Evolutionary conservation across 148 eudicot genomes (phyloP).

Genomic region (Cornus controversa): DNA sequence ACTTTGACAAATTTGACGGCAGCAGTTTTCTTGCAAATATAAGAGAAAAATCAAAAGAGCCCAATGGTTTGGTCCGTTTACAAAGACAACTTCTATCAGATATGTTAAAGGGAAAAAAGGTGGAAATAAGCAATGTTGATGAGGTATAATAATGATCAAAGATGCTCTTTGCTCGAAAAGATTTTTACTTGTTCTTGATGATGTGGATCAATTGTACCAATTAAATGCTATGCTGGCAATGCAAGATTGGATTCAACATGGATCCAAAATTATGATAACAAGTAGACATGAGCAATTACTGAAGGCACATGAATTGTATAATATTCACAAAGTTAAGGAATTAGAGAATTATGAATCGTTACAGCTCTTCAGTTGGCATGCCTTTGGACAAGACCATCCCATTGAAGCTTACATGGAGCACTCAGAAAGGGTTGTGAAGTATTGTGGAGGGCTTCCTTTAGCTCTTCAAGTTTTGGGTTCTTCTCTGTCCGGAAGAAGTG

Average conservation of each 20-base stretch:
- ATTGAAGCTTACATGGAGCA: slow-evolving; percentile 7
- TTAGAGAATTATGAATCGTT: too few relatives aligned
- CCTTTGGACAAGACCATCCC: slow-evolving; percentile 6
- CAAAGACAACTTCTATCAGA: not conserved
- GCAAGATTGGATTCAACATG: too few relatives aligned
- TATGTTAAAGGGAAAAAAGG: not conserved
- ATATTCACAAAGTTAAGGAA: too few relatives aligned
- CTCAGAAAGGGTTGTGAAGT: not conserved
- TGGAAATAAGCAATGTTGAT: not conserved
- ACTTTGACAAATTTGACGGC: slow-evolving; percentile 2
- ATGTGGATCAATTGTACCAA: too few relatives aligned
- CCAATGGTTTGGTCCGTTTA: not conserved
- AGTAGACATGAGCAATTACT: not conserved
- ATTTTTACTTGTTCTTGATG: not conserved
- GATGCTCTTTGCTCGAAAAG: not conserved
- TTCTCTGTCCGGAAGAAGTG: not conserved
- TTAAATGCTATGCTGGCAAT: too few relatives aligned
- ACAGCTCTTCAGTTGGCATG: not conserved
- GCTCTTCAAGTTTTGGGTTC: slow-evolving; percentile 22
- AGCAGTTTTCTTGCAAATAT: not conserved
- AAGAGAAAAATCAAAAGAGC: not conserved
- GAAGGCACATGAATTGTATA: not conserved
- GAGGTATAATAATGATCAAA: not conserved
- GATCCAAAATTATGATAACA: not conserved
- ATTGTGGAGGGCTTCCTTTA: slow-evolving; percentile 17